Evolutionary conservation across 179 eudicot species (phyloP).

Genomic region (Amaranthus tricolor): DNA sequence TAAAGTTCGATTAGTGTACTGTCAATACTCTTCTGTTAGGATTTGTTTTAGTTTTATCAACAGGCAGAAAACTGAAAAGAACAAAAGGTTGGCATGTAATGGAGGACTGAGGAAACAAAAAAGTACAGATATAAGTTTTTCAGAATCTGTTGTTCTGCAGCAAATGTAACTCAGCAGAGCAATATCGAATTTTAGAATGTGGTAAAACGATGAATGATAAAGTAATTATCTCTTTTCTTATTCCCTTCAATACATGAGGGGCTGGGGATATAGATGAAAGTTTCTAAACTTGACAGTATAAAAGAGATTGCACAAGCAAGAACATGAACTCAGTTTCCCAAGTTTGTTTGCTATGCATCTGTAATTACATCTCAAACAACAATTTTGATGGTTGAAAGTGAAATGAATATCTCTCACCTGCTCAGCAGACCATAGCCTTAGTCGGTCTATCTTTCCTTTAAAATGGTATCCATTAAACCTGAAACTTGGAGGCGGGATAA

Average conservation of each 20-base stretch:
- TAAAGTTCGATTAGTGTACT: no score
- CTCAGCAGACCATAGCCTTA: slow-evolving; percentile 95
- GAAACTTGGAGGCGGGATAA: slow-evolving; percentile 41
- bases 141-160: neutral
- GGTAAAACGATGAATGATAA: neutral
- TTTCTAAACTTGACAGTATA: neutral
- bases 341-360: neutral
- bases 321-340: neutral
- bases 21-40: neutral
- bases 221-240: neutral
- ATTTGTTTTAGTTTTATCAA: neutral
- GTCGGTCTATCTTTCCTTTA: slow-evolving; percentile 58
- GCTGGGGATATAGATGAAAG: neutral
- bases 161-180: neutral
- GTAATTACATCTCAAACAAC: neutral
- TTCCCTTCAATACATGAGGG: neutral
- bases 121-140: neutral
- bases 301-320: neutral
- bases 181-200: neutral
- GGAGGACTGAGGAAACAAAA: neutral
- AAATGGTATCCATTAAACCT: slow-evolving; percentile 72
- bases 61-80: neutral
- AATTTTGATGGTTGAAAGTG: neutral
- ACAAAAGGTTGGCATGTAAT: neutral
- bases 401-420: slow-evolving; percentile 43